Base-by-base conservation (phyloP, 1,284 basidiomycete genomes). In the Trichosporon sp. region DNA sequence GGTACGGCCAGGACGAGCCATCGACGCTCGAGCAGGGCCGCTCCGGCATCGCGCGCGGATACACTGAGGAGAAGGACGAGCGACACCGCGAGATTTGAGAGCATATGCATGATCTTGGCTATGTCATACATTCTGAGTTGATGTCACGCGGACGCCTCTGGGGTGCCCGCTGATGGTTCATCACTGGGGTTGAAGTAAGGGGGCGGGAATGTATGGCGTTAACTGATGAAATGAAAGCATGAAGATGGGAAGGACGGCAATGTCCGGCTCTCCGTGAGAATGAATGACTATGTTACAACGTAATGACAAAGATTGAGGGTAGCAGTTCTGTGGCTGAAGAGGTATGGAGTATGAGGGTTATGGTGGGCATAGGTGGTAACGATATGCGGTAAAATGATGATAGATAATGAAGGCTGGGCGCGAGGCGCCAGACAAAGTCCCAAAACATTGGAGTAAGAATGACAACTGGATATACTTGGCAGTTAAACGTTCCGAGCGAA, bases 41-140 rank as follows among this genome's bases (percentile, higher is more conserved):
- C 68, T 92, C 87, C 73, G 96, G 96, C 3, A 92, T 97, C 64
- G 95, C 96, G 34, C 87, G 90, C 72, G 92, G 91, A 4, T 98
- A 99, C 80, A 84, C 86, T 15, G 85, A 81, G 70, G 82, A 83
- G 74, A 80, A 76, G 69, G 68, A 72, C 9, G 66, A 67, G 23
- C 56, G 56, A n/a, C 56, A 42, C 29, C 27, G 29, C 27, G 56
- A 60, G 27, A 31, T 31, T 15, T 7, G n/a, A n/a, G 15, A 60
- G 29, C 56, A 60, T 60, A 31, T 29, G 27, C 13, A 31, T 31
- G 47, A 21, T 15, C 9, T 51, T 21, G 47, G 47, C 47, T 51
- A 12, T 51, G 21, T 11, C 47, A 25, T 51, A 25, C 47, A 25
- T 51, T 51, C 23, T 25, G 11, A 18, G 5, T 5, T 51, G 21